These are phyloP conservation scores for Mucor racemosus DNA, from an alignment of 371 early-diverging fungal genomes.

Conservation along the genomic window DNA sequence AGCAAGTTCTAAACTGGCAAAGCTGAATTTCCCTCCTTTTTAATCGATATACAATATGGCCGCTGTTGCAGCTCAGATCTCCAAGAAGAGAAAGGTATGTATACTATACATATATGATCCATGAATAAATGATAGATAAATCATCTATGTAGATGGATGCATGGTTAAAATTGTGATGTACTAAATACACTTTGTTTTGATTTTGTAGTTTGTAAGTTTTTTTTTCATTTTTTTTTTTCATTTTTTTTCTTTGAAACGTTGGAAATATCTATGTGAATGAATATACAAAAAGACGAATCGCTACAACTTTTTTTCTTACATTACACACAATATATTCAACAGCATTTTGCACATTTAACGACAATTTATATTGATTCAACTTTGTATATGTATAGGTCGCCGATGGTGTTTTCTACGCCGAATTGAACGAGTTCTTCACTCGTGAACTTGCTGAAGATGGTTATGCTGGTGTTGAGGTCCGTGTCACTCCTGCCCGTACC, in stretches of 20 bases:
- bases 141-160: conserved; percentile 15
- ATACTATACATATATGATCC: background rate
- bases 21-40: conserved; percentile 35
- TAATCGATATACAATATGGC: conserved; percentile 41
- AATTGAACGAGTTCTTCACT: conserved; percentile 36
- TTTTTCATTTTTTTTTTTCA: background rate
- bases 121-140: background rate
- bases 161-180: conserved; percentile 26
- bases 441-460: conserved; percentile 92
- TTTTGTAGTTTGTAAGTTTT: conserved; percentile 56
- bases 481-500: conserved; percentile 97
- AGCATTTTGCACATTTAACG: background rate
- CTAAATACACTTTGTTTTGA: background rate
- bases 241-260: background rate
- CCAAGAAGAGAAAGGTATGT: conserved; percentile 80
- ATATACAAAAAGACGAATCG: background rate
- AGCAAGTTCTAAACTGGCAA: conserved; percentile 14
- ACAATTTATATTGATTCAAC: background rate
- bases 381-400: conserved; percentile 70
- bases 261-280: background rate
- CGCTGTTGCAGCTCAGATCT: conserved; percentile 61
- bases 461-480: conserved; percentile 98
- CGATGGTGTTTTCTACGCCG: conserved; percentile 63
- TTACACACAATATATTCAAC: background rate
- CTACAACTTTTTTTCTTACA: background rate